Evolutionary conservation across 2,329 filamentous ascomycete genomes (phyloP), one percentile per base, ranked within the genome.

Genomic region (Hirsutella thompsonii): DNA sequence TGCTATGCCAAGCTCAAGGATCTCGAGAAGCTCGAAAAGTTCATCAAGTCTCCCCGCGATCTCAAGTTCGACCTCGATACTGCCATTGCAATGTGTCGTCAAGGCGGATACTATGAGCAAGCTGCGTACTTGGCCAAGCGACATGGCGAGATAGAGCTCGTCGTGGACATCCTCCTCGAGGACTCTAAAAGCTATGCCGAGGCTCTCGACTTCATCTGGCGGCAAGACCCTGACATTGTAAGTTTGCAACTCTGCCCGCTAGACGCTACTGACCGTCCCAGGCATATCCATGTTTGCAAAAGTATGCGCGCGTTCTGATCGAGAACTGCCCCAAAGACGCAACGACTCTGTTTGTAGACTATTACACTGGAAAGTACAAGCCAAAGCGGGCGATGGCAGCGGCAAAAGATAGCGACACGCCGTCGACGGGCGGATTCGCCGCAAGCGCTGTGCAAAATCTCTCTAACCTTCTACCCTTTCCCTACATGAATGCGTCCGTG

Each of bases 1-100:
- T 98, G 92, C 62, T 98, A 98, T 56, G 92, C 92, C 1, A 98
- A 98, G 56, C 67, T 96, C 14, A 98, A 98, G 59, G 92, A 98
- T 56, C 90, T 94, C 5, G 83, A 88, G 42, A 98, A 98, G 63
- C 70, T 98, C 6, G 90, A 98, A 55, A 83, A 83, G 20, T 98
- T 98, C 50, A 98, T 98, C 63, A 94, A 94, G 56, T 89, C 88
- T 21, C 89, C 90, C 0, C 88, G 85, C 2, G 89, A 95, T 52
- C 73, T 95, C 34, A 95, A 93, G 54, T 98, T 98, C 54, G 92
- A 98, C 57, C 70, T 96, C 3, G 92, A 98, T 50, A 98, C 92
- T 1, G 92, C 92, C 13, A 98, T 98, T 47, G 79, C 83, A 2
- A 95, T 98, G 88, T 98, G 92, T 55, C 78, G 93, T 21, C 92